Evolutionary conservation across 2,329 filamentous ascomycete genomes (phyloP).

Genomic region (Monosporascus cannonballus): DNA sequence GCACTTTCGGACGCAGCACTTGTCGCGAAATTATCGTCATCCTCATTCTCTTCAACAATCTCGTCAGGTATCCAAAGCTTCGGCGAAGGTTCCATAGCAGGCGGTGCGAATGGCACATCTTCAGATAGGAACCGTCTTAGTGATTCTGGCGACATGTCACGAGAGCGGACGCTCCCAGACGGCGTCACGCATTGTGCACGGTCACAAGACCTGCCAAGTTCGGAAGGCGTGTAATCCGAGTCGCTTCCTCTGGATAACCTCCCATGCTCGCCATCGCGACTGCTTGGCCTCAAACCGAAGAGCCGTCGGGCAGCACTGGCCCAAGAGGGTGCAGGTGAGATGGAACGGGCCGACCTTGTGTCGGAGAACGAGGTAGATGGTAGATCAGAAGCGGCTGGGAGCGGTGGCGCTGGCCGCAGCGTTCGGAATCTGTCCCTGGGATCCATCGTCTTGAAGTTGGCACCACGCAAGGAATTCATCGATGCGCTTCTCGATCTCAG

Average conservation of each 20-base stretch:
- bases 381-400: constrained; percentile 34
- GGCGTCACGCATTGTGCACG: constrained; percentile 28
- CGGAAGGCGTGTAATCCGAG: constrained; percentile 6
- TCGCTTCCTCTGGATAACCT: constrained; percentile 25
- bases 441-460: constrained; percentile 68
- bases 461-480: constrained; percentile 50
- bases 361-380: constrained; percentile 23
- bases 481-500: constrained; percentile 59
- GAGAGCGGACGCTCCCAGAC: constrained; percentile 37
- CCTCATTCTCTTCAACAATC: constrained; percentile 45
- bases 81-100: constrained; percentile 27
- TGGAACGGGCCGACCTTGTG: constrained; percentile 36
- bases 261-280: constrained; percentile 28
- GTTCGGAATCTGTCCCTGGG: constrained; percentile 70
- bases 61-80: constrained; percentile 38
- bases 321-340: constrained; percentile 46
- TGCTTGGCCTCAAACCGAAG: constrained; percentile 37
- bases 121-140: constrained; percentile 46
- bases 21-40: constrained; percentile 59
- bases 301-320: constrained; percentile 38
- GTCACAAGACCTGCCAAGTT: constrained; percentile 18
- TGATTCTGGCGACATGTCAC: constrained; percentile 52
- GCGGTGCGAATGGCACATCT: constrained; percentile 30
- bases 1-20: constrained; percentile 40
- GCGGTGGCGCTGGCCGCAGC: constrained; percentile 52